These are phyloP conservation scores for Pinus tabuliformis DNA, from an alignment of 75 land plant genomes.

Conservation along the genomic window DNA sequence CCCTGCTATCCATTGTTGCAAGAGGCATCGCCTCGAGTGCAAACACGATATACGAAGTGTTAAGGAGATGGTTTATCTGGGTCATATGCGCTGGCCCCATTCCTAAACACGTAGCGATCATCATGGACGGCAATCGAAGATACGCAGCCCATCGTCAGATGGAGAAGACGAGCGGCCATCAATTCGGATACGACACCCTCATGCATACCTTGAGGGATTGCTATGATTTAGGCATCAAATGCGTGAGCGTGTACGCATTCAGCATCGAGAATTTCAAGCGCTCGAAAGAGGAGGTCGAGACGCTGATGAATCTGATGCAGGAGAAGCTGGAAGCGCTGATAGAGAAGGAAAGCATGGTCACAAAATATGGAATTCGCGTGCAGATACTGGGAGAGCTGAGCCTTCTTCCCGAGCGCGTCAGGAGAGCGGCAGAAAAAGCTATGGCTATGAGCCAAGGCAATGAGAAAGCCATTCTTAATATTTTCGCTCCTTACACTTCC, in stretches of 20 bases:
- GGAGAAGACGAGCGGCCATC: slow-evolving; percentile 25
- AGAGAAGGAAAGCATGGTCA: slow-evolving; percentile 24
- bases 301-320: slow-evolving; percentile 39
- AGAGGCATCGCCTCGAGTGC: too few relatives aligned
- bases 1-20: too few relatives aligned
- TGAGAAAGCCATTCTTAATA: slow-evolving; percentile 17
- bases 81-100: slow-evolving; percentile 25
- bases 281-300: slow-evolving; percentile 30
- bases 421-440: slow-evolving; percentile 13
- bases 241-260: slow-evolving; percentile 48
- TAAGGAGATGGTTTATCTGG: too few relatives aligned
- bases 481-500: slow-evolving; percentile 51
- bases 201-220: slow-evolving; percentile 26
- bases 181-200: slow-evolving; percentile 23
- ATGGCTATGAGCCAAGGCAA: slow-evolving; percentile 24
- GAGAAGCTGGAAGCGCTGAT: slow-evolving; percentile 32
- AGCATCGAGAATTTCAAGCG: slow-evolving; percentile 51
- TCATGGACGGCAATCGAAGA: slow-evolving; percentile 57
- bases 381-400: slow-evolving; percentile 31
- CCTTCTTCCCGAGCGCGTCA: slow-evolving; percentile 25
- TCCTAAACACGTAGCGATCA: slow-evolving; percentile 46
- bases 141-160: slow-evolving; percentile 16
- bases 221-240: slow-evolving; percentile 33
- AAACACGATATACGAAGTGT: too few relatives aligned
- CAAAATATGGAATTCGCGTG: slow-evolving; percentile 16